Conservation (phyloP, 176 grass and related monocot species). For the Saccharum officinarum region DNA sequence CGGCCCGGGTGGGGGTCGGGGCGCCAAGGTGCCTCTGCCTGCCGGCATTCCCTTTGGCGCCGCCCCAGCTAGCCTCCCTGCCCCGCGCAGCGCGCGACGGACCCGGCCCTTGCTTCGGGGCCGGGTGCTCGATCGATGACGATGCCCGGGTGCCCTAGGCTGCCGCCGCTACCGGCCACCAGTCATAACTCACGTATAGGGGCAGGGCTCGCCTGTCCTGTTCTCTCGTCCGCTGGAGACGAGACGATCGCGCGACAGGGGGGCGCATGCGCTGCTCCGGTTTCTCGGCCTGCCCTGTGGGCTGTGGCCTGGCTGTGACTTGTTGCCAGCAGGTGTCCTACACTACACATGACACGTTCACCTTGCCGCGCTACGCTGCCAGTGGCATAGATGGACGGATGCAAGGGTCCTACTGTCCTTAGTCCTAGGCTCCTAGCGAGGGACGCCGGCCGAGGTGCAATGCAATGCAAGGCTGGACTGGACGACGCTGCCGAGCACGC, state of each 20-base stretch:
- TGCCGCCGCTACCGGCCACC: neutral
- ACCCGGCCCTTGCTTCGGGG: no score
- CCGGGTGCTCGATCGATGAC: neutral
- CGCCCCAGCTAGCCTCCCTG: no score
- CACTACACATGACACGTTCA: neutral
- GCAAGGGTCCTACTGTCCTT: no score
- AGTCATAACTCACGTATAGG: neutral
- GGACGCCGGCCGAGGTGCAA: neutral
- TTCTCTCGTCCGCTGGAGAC: neutral
- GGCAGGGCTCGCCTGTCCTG: no score
- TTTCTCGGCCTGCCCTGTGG: neutral
- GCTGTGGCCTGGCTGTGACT: neutral
- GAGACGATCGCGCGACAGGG: neutral
- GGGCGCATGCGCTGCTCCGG: neutral
- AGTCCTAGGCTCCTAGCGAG: no score
- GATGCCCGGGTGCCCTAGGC: no score
- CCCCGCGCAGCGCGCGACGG: neutral
- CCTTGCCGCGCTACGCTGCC: neutral
- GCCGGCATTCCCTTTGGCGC: neutral
- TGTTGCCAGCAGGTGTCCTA: slow-evolving; percentile 26
- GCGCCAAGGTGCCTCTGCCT: neutral
- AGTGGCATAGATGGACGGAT: neutral
- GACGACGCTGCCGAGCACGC: neutral
- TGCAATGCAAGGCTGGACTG: slow-evolving; percentile 25
- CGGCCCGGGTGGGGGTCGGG: neutral